Evolutionary conservation across 495 filamentous ascomycete species (phyloP).

Genomic region (Schizothecium vesticola): DNA sequence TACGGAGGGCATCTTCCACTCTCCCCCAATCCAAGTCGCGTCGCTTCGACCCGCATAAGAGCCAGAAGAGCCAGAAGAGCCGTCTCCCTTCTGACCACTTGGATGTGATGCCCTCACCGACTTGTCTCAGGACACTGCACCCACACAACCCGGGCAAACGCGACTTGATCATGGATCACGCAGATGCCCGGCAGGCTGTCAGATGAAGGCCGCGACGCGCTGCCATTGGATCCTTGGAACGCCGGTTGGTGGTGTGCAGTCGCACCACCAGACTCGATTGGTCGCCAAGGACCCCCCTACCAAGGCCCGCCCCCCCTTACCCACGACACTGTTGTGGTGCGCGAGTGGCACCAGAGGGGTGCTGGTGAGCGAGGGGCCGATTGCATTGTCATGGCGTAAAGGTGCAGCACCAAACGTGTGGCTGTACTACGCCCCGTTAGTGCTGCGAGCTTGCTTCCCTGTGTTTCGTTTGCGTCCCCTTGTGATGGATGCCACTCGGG

Average conservation of each 20-base stretch:
- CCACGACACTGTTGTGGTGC: background rate
- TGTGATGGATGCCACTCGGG: background rate
- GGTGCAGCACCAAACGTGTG: background rate
- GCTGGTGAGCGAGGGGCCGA: background rate
- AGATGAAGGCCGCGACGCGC: background rate
- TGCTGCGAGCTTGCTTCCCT: background rate
- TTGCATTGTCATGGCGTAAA: background rate
- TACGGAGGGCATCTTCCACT: background rate
- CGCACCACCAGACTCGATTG: background rate
- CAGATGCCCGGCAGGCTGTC: background rate
- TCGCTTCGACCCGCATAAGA: background rate
- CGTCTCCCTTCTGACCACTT: background rate
- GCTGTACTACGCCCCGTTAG: background rate
- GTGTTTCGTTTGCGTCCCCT: background rate
- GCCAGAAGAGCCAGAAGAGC: background rate
- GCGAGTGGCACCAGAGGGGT: background rate
- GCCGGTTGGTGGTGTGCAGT: background rate
- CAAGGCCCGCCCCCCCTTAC: background rate
- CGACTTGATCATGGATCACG: background rate
- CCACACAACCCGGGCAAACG: conserved; percentile 5
- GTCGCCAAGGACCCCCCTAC: background rate
- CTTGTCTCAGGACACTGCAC: background rate
- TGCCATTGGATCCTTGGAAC: background rate
- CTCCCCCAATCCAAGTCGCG: background rate
- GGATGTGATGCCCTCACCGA: background rate